Evolutionary conservation across 352 stramenopile genomes (phyloP), one percentile per base, ranked within the genome.

Genomic region (Pythium inflatum): DNA sequence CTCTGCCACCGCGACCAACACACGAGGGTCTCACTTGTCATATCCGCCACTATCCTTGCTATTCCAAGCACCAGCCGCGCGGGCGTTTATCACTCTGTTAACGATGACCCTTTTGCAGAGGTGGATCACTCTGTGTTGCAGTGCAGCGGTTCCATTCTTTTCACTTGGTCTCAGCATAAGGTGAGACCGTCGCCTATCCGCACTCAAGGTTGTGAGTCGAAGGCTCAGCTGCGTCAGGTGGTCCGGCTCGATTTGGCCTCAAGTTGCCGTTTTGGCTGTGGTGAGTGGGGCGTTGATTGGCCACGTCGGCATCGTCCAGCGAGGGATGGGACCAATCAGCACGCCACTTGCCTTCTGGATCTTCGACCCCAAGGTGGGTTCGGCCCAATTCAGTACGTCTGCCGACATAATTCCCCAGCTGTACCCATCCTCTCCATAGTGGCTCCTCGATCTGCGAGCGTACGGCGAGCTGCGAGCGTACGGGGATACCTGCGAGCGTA

Each of bases 341-440:
- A n/a, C n/a, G n/a, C n/a, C n/a, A n/a, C 51, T 61, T 61, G 33
- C 33, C 53, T 61, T 49, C 53, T 61, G 53, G 34, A 61, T 61
- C 53, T 6, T 61, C 25, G n/a, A n/a, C n/a, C n/a, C n/a, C n/a
- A n/a, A n/a, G 9, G 24, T 46, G 53, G 31, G 33, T 61, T 61
- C 53, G 34, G 14, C 34, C 34, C 8, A 41, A 41, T 8, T 41
- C n/a, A n/a, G n/a, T n/a, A n/a, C n/a, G n/a, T n/a, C n/a, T n/a
- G n/a, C n/a, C n/a, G n/a, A n/a, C n/a, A n/a, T n/a, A n/a, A 41
- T 14, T 8, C 34, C 8, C 24, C 34, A 59, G 51, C 51, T 31
- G 53, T 61, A 61, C 53, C 53, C 53, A 61, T 61, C 53, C 48
- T 34, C 53, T 28, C n/a, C 13, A 45, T 27, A n/a, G n/a, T 30